These are phyloP conservation scores for Gastrolobium bilobum DNA, from an alignment of 306 rosid species.

Conservation along the genomic window DNA sequence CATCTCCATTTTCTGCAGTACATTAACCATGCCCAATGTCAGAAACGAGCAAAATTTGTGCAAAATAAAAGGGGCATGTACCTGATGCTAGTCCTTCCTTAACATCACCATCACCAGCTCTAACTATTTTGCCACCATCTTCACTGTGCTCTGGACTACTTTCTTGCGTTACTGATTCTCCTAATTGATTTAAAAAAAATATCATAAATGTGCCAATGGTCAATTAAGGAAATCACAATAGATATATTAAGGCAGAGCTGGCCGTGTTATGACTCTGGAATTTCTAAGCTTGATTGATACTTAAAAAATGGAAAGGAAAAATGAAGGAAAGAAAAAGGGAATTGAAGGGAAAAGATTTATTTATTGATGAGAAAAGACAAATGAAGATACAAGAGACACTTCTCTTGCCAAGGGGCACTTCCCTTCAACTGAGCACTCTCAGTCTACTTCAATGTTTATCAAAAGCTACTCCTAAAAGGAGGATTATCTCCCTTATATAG, in stretches of 20 bases:
- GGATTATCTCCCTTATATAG: no score
- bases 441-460: no score
- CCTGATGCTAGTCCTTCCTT: slow-evolving; percentile 52
- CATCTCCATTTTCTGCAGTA: slow-evolving; percentile 63
- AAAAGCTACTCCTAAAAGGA: no score
- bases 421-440: no score
- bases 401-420: no score
- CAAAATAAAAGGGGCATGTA: slow-evolving; percentile 41
- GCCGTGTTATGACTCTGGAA: background rate
- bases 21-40: slow-evolving; percentile 42
- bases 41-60: slow-evolving; percentile 48
- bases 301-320: no score
- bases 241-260: slow-evolving; percentile 11
- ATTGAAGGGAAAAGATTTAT: no score
- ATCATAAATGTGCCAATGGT: slow-evolving; percentile 43
- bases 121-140: slow-evolving; percentile 48
- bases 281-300: no score
- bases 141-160: slow-evolving; percentile 54
- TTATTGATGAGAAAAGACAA: no score
- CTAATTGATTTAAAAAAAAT: slow-evolving; percentile 43
- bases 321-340: no score
- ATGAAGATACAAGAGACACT: no score
- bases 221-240: slow-evolving; percentile 37
- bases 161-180: slow-evolving; percentile 54
- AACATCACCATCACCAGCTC: slow-evolving; percentile 44